Evolutionary conservation across 1,139 yeast genomes (phyloP).

Genomic region (Candida tetrigidarum): DNA sequence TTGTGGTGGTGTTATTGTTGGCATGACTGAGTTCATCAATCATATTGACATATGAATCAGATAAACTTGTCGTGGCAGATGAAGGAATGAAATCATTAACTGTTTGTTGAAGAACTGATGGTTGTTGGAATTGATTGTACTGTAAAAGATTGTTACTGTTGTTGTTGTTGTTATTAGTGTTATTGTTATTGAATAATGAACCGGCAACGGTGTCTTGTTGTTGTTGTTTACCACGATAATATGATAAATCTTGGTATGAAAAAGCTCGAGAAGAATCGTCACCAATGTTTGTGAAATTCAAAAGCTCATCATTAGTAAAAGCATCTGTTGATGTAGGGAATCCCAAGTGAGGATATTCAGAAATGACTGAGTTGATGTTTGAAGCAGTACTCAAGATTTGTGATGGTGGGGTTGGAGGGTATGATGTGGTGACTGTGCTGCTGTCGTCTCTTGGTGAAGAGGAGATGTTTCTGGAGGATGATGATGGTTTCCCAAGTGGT

Average conservation of each 20-base stretch:
- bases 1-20: not conserved
- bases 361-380: conserved; percentile 9
- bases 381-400: conserved; percentile 10
- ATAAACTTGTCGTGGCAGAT: not conserved
- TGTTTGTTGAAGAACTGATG: not conserved
- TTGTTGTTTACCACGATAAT: too few relatives aligned
- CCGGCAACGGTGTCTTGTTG: too few relatives aligned
- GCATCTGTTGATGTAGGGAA: conserved; percentile 7
- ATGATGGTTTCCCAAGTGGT: not conserved
- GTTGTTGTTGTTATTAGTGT: too few relatives aligned
- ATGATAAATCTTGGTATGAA: conserved; percentile 37
- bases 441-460: not conserved
- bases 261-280: conserved; percentile 22
- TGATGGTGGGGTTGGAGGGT: conserved; percentile 16
- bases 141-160: conserved; percentile 10
- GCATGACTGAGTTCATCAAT: not conserved
- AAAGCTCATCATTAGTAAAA: conserved; percentile 11
- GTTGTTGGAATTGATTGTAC: conserved; percentile 6
- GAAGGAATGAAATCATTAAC: not conserved
- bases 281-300: conserved; percentile 1
- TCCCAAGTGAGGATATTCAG: conserved; percentile 11
- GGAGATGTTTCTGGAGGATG: not conserved
- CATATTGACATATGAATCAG: not conserved
- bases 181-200: conserved; percentile 12
- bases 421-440: not conserved